Evolutionary conservation across 768 basidiomycete genomes (phyloP).

Genomic region (Coprinopsis marcescibilis): DNA sequence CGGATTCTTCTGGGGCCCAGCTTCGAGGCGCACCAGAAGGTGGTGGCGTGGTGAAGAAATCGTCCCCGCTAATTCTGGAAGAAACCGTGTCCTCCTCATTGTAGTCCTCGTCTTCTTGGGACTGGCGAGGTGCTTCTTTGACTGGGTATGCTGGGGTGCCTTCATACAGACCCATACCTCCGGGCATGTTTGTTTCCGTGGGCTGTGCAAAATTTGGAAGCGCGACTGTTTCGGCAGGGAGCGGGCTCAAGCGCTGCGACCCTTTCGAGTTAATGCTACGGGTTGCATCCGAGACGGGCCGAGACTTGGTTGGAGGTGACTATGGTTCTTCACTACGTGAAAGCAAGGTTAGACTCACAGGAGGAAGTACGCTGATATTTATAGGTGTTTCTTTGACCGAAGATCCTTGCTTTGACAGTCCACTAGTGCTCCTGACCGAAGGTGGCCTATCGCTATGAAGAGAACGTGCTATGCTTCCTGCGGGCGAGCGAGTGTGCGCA

Average conservation of each 20-base stretch:
- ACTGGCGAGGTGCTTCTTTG: constrained; percentile 7
- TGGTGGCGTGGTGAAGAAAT: constrained; percentile 27
- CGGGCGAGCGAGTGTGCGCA: not conserved
- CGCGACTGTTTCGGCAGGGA: not conserved
- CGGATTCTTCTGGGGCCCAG: constrained; percentile 2
- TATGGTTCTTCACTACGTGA: not conserved
- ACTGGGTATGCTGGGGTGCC: not conserved
- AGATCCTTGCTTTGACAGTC: too few species aligned
- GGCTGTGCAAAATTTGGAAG: constrained; percentile 7
- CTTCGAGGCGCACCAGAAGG: not conserved
- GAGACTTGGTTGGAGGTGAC: constrained; percentile 13
- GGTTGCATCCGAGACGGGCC: constrained; percentile 18
- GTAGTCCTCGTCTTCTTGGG: constrained; percentile 2
- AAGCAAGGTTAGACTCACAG: constrained; percentile 21
- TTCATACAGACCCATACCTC: not conserved
- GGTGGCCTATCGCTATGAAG: too few species aligned
- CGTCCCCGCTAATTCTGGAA: constrained; percentile 22
- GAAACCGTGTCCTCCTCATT: constrained; percentile 26
- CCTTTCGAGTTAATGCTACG: constrained; percentile 12
- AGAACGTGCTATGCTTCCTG: not conserved
- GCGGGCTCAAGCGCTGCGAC: constrained; percentile 5
- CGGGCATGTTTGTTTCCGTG: constrained; percentile 1
- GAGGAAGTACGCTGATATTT: constrained; percentile 30
- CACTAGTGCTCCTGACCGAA: too few species aligned
- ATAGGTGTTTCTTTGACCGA: too few species aligned